phyloP scores from a whole-genome alignment of 805 yeast species.

The Candida loeiensis region DNA sequence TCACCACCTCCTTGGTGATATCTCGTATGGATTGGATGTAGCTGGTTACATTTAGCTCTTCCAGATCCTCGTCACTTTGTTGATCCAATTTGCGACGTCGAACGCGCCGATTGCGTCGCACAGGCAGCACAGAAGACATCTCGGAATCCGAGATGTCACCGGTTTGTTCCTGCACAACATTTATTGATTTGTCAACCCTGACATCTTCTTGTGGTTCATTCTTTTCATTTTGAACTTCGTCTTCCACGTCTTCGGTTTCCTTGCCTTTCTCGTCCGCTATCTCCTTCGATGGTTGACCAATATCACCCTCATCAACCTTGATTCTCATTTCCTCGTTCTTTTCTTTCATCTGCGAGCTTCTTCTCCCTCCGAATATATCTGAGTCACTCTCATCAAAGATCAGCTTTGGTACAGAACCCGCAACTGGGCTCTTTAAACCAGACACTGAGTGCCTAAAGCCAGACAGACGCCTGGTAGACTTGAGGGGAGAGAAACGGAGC shows the following conservation, averaged over 20 bases:
- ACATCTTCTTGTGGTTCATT: too few relatives aligned
- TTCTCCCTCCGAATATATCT: constrained; percentile 1
- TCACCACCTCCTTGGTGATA: constrained; percentile 16
- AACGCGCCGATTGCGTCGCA: constrained; percentile 4
- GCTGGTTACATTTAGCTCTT: constrained; percentile 7
- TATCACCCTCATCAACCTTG: neutral
- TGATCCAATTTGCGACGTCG: constrained; percentile 9
- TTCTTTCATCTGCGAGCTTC: neutral
- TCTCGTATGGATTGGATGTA: constrained; percentile 19
- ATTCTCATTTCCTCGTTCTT: neutral
- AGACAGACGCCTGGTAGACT: neutral
- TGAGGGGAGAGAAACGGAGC: neutral
- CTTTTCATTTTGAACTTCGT: too few relatives aligned
- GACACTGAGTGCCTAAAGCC: too few relatives aligned
- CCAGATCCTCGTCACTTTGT: constrained; percentile 6
- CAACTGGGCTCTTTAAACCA: too few relatives aligned
- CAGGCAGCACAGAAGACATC: neutral
- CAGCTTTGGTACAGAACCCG: constrained; percentile 2
- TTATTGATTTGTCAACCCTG: too few relatives aligned
- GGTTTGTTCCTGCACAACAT: too few relatives aligned
- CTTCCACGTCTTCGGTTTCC: too few relatives aligned
- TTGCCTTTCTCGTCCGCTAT: too few relatives aligned
- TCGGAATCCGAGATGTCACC: too few relatives aligned
- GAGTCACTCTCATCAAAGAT: constrained; percentile 3
- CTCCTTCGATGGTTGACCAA: neutral